Evolutionary conservation across 495 filamentous ascomycete species (phyloP).

Genomic region (Penicillium flavigenum): DNA sequence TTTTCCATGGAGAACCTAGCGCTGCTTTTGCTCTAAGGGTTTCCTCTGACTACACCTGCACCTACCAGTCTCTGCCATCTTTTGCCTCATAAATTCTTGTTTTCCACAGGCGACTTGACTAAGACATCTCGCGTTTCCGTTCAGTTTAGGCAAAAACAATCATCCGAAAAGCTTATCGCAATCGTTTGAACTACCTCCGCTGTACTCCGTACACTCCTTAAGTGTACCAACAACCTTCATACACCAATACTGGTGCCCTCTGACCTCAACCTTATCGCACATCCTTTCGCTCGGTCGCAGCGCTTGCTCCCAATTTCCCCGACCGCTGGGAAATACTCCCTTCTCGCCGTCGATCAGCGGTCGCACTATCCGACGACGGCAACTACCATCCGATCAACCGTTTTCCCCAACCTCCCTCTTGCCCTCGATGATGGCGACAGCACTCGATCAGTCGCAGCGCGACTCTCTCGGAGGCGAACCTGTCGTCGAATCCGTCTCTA

Average conservation of each 20-base stretch:
- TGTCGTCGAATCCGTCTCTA: slow-evolving; percentile 38
- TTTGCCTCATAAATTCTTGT: slow-evolving; percentile 7
- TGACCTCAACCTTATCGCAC: slow-evolving; percentile 5
- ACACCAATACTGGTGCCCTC: slow-evolving; percentile 4
- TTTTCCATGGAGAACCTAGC: slow-evolving; percentile 25
- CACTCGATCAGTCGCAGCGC: slow-evolving; percentile 34
- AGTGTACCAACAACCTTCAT: slow-evolving; percentile 4
- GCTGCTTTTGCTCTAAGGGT: slow-evolving; percentile 11
- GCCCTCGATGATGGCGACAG: slow-evolving; percentile 35
- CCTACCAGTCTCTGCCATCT: slow-evolving; percentile 3
- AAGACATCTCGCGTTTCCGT: slow-evolving; percentile 13
- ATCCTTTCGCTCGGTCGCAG: slow-evolving; percentile 1
- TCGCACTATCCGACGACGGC: slow-evolving; percentile 48
- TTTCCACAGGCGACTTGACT: slow-evolving; percentile 15
- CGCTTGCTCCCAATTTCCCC: slow-evolving; percentile 29
- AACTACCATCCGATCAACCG: slow-evolving; percentile 18
- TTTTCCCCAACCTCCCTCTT: slow-evolving; percentile 14
- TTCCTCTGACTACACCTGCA: slow-evolving; percentile 2
- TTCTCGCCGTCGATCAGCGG: slow-evolving; percentile 52
- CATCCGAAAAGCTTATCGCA: slow-evolving; percentile 30
- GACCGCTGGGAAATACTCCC: slow-evolving; percentile 46
- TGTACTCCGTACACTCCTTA: background rate
- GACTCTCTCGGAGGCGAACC: slow-evolving; percentile 29
- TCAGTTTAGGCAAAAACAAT: slow-evolving; percentile 24
- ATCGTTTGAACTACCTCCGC: slow-evolving; percentile 16